Base-by-base conservation (phyloP, 306 rosid genomes). In the Ochetophila trinervis region DNA sequence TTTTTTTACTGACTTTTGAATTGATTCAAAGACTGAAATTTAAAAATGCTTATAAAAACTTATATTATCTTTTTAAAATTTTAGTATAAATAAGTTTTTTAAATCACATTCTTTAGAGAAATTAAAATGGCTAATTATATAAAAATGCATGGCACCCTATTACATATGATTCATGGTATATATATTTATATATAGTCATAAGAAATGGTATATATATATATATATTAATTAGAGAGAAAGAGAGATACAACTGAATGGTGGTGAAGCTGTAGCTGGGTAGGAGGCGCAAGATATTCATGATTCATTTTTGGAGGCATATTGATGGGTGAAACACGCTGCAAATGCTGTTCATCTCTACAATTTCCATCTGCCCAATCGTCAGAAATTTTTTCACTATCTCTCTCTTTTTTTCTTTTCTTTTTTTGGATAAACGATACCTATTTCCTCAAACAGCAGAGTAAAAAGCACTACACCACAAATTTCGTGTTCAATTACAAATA, bases 201-300 rank as follows among this genome's bases (percentile, higher is more conserved):
- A n/a, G n/a, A n/a, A n/a, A n/a, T n/a, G n/a, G 11, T 37, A 37
- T 7, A 37, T 37, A 40, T 40, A 40, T 40, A 37, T 37, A 37
- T 37, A 6, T 37, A 11, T 12, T 40, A 1, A 12, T 4, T 10
- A 27, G 45, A 3, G 65, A n/a, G 59, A 35, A 23, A 3, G 62
- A 45, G 67, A 62, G 59, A 27, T 17, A 80, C 79, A 14, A 60
- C 59, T 27, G 81, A 60, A 51, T 76, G 79, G 40, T 64, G 18
- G 50, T 15, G 35, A 65, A 76, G 64, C 72, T 72, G 71, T 35
- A 69, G 34, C 24, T 63, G 66, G n/a, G 66, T 45, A 45, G 75
- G 68, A 20, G 64, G 76, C 5, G 51, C 36, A 18, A 61, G 61
- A 48, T 70, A 62, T 51, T 70, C 71, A 57, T 27, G 32, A 27